Conservation (phyloP, 2,329 filamentous ascomycete species). For the Alternaria sp. region DNA sequence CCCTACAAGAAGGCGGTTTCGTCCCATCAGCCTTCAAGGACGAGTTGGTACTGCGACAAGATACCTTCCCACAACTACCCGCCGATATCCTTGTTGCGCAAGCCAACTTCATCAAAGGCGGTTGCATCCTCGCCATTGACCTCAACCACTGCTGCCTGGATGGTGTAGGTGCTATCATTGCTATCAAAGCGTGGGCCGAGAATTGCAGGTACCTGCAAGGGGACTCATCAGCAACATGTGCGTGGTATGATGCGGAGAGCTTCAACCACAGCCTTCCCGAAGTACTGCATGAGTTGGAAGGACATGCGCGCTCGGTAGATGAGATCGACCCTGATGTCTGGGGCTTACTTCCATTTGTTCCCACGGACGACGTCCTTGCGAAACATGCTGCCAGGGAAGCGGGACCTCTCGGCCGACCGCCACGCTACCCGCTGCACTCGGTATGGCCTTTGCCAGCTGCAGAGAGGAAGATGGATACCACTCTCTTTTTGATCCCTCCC, state of each 20-base stretch:
- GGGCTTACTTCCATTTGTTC: slow-evolving; percentile 27
- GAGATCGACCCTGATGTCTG: slow-evolving; percentile 25
- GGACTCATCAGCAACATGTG: slow-evolving; percentile 23
- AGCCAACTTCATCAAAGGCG: slow-evolving; percentile 38
- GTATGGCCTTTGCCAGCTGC: slow-evolving; percentile 40
- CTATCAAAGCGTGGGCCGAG: slow-evolving; percentile 33
- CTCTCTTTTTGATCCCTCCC: slow-evolving; percentile 41
- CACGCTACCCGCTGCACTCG: slow-evolving; percentile 30
- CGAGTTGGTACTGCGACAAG: slow-evolving; percentile 13
- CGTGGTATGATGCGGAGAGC: slow-evolving; percentile 29
- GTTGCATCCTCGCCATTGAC: slow-evolving; percentile 27
- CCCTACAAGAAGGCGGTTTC: slow-evolving; percentile 21
- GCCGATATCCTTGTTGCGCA: slow-evolving; percentile 34
- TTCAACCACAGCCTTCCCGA: slow-evolving; percentile 33
- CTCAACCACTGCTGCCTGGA: slow-evolving; percentile 30
- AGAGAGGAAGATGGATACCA: slow-evolving; percentile 36
- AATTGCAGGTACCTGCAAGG: slow-evolving; percentile 32
- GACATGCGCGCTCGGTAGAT: slow-evolving; percentile 15
- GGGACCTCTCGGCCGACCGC: slow-evolving; percentile 10
- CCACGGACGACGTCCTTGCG: slow-evolving; percentile 15
- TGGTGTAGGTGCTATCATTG: slow-evolving; percentile 28
- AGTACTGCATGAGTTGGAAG: slow-evolving; percentile 23
- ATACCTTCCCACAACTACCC: slow-evolving; percentile 23
- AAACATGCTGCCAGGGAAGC: background rate
- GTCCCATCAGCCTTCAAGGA: slow-evolving; percentile 26